These are phyloP conservation scores for Penicillium psychrofluorescens DNA, from an alignment of 495 filamentous ascomycete genomes.

Conservation along the genomic window DNA sequence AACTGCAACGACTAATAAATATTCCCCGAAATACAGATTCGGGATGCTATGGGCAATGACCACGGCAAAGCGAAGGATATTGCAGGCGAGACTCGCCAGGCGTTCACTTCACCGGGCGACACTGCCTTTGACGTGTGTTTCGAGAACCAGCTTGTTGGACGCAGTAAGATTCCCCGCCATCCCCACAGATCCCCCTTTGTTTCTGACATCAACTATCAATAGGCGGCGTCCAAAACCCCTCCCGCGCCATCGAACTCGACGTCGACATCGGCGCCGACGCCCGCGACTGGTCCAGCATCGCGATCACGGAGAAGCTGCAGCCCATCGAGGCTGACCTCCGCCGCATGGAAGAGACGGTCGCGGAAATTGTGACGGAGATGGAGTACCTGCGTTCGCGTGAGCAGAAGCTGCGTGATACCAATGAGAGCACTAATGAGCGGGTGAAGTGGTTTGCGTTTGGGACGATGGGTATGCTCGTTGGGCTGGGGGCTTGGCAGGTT, in stretches of 20 bases:
- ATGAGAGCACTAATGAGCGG: conserved; percentile 97
- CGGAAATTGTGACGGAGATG: conserved; percentile 78
- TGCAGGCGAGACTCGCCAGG: conserved; percentile 83
- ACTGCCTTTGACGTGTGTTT: conserved; percentile 97
- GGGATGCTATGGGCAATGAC: conserved; percentile 90
- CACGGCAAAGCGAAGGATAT: conserved; percentile 88
- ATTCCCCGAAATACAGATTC: conserved; percentile 53
- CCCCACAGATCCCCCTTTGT: background rate
- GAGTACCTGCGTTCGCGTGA: conserved; percentile 86
- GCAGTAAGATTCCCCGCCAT: conserved; percentile 44
- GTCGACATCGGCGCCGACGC: conserved; percentile 98
- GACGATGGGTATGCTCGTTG: conserved; percentile 89
- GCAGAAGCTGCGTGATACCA: conserved; percentile 95
- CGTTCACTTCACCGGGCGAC: conserved; percentile 93
- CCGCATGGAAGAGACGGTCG: conserved; percentile 81
- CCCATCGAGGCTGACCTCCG: conserved; percentile 93
- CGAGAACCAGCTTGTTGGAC: conserved; percentile 64
- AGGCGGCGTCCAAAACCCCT: conserved; percentile 46
- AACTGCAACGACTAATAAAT: no score
- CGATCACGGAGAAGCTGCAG: conserved; percentile 95
- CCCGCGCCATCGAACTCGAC: conserved; percentile 85
- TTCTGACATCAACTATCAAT: conserved; percentile 1
- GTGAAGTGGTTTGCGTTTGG: conserved; percentile 98
- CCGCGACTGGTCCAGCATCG: conserved; percentile 95
- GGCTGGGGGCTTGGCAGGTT: conserved; percentile 92